These are phyloP conservation scores for Leccinum pachyderme DNA, from an alignment of 1,284 basidiomycete species.

Conservation along the genomic window DNA sequence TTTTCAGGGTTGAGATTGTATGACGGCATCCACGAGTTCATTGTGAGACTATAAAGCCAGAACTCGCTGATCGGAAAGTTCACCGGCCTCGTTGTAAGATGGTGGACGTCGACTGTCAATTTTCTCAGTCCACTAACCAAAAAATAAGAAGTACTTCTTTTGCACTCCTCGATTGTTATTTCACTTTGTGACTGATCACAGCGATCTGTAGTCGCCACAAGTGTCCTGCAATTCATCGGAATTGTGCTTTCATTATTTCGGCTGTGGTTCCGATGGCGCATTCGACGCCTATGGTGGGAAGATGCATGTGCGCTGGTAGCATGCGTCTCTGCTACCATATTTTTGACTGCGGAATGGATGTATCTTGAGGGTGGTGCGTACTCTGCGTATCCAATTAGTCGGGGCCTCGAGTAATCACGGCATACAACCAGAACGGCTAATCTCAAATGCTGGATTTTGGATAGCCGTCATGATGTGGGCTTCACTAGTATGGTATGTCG, in stretches of 20 bases:
- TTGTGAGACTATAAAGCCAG: constrained; percentile 12
- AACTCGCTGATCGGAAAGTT: background rate
- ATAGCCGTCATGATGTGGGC: background rate
- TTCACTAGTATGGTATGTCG: constrained; percentile 18
- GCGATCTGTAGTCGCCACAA: constrained; percentile 5
- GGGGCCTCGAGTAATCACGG: background rate
- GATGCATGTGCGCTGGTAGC: constrained; percentile 24
- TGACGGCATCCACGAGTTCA: constrained; percentile 3
- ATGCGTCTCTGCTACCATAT: constrained; percentile 9
- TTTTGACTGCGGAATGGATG: constrained; percentile 16
- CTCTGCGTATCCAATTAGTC: background rate
- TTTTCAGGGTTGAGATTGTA: background rate
- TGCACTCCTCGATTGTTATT: background rate
- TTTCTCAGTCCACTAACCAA: constrained; percentile 13
- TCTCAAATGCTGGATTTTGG: constrained; percentile 16
- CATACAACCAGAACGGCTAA: constrained; percentile 5
- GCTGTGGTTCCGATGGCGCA: constrained; percentile 16
- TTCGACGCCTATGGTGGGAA: constrained; percentile 23
- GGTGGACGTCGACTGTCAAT: constrained; percentile 4
- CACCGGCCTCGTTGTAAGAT: background rate
- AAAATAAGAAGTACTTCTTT: constrained; percentile 13
- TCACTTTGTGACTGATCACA: constrained; percentile 5
- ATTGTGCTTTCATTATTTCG: constrained; percentile 18
- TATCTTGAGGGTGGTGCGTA: constrained; percentile 16
- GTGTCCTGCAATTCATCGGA: constrained; percentile 12